Percentiles rank a stretch among this genome's conserved stretches.
These are phyloP conservation scores for Solanum clarkiae DNA, from an alignment of 257 asterid species.

Conservation along the genomic window DNA sequence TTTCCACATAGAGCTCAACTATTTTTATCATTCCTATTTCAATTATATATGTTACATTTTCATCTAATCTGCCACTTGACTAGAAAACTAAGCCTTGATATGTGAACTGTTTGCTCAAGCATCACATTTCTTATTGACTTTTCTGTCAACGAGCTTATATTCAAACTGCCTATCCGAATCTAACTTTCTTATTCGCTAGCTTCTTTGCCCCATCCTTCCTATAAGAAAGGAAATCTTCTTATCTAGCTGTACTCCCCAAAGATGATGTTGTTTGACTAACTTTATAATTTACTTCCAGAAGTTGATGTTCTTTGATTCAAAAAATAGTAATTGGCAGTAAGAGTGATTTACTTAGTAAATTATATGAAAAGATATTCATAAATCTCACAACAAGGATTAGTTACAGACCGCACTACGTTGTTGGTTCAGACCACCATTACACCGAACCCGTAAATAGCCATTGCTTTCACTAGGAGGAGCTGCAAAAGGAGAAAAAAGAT, in stretches of 20 bases:
- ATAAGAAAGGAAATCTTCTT: neutral
- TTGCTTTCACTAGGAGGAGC: slow-evolving; percentile 75
- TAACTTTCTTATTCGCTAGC: neutral
- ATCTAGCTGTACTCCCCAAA: neutral
- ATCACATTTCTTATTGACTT: neutral
- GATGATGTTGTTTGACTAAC: neutral
- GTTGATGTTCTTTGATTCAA: neutral
- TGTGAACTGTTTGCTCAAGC: neutral
- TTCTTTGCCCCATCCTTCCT: neutral
- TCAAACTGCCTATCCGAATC: neutral
- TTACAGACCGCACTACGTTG: slow-evolving; percentile 85
- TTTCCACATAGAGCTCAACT: neutral
- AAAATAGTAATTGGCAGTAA: neutral
- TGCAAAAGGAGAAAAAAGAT: slow-evolving; percentile 16
- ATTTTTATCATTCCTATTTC: neutral
- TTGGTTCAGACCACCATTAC: slow-evolving; percentile 98
- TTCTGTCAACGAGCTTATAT: neutral
- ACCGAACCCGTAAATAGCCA: slow-evolving; percentile 94
- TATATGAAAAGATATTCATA: neutral
- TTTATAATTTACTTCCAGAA: neutral
- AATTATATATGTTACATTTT: neutral
- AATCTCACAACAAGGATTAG: slow-evolving; percentile 1
- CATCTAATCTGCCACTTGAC: neutral
- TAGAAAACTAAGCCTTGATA: neutral
- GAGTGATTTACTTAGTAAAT: neutral